Conservation (phyloP, 306 rosid genomes). For the Glycine latifolia region DNA sequence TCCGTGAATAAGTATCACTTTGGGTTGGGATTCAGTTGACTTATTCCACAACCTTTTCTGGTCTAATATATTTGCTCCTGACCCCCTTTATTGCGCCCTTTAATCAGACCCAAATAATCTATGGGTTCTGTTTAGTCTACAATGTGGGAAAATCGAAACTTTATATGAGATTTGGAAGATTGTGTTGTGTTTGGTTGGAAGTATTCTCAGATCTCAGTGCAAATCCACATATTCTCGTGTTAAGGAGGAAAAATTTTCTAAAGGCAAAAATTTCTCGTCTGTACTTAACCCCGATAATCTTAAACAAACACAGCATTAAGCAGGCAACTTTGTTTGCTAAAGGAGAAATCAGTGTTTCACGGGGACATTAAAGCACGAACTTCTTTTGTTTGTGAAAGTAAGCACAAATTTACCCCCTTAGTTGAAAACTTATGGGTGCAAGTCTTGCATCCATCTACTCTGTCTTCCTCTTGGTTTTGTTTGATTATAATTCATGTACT, state of each 20-base stretch:
- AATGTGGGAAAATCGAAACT: too few species aligned
- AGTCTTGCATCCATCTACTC: neutral
- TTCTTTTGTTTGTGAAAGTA: neutral
- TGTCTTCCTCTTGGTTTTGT: neutral
- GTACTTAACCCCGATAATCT: neutral
- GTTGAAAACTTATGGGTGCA: neutral
- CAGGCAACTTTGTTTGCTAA: neutral
- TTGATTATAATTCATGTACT: neutral
- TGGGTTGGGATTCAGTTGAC: too few species aligned
- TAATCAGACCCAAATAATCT: too few species aligned
- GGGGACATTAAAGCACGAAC: neutral
- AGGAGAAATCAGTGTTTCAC: neutral
- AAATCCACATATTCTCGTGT: too few species aligned
- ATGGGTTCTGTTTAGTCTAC: too few species aligned
- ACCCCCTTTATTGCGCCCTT: too few species aligned
- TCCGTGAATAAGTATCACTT: neutral
- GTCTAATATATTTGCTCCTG: too few species aligned
- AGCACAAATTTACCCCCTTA: neutral
- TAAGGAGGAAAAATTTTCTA: too few species aligned
- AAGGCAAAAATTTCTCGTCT: too few species aligned
- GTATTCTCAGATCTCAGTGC: neutral
- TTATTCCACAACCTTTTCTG: too few species aligned
- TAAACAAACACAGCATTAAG: neutral
- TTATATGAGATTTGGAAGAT: neutral
- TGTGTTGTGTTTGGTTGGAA: neutral